A percentile compares a stretch with the other conserved stretches of the same genome.
phyloP scores from a whole-genome alignment of 2,329 filamentous ascomycete species.

The Leptographium wingfieldii region DNA sequence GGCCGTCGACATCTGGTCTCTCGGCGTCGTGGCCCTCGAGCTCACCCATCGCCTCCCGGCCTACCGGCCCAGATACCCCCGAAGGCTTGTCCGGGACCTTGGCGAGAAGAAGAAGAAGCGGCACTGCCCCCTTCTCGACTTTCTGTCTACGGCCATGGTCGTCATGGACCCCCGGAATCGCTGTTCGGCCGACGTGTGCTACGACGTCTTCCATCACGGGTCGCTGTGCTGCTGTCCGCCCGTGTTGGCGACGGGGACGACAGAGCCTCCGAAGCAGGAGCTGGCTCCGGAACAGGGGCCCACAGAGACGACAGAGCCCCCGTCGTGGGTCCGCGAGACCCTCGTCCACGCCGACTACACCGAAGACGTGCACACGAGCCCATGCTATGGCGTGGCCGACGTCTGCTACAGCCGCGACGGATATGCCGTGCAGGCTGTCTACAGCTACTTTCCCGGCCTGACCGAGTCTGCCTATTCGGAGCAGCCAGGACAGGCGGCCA shows the following conservation, averaged over 20 bases:
- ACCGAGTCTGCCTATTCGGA: too few relatives aligned
- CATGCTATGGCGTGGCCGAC: too few relatives aligned
- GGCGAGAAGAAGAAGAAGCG: not conserved
- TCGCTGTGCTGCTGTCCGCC: not conserved
- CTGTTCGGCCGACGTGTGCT: not conserved
- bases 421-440: too few relatives aligned
- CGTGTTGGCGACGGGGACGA: not conserved
- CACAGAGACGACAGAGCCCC: not conserved
- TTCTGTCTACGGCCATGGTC: not conserved
- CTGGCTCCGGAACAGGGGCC: too few relatives aligned
- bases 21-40: slow-evolving; percentile 1
- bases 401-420: too few relatives aligned
- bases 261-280: not conserved
- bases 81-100: not conserved
- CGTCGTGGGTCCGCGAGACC: too few relatives aligned
- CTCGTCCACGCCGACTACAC: too few relatives aligned
- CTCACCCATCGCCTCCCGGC: not conserved
- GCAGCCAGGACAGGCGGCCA: too few relatives aligned
- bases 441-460: too few relatives aligned
- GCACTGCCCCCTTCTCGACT: not conserved
- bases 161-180: not conserved
- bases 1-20: slow-evolving; percentile 1
- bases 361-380: too few relatives aligned
- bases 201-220: not conserved
- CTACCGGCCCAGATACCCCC: not conserved